A percentile compares a stretch with the other conserved stretches of the same genome.
These are phyloP conservation scores for Ceratobasidium sp. DNA, from an alignment of 1,284 basidiomycete species.

Conservation along the genomic window DNA sequence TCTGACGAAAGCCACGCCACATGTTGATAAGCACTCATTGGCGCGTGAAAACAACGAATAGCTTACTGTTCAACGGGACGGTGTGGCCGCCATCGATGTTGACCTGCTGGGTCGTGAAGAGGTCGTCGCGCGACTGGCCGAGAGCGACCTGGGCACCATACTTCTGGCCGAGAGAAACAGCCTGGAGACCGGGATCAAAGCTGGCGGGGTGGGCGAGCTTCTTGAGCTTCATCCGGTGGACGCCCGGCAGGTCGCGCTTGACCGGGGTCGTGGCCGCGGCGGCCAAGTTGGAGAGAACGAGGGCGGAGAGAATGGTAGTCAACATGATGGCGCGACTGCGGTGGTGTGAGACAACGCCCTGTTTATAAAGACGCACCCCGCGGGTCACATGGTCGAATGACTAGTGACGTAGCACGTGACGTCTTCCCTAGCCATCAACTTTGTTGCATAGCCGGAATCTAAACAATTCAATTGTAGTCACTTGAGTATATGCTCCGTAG, in stretches of 20 bases:
- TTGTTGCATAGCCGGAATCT: background rate
- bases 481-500: background rate
- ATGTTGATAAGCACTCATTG: slow-evolving; percentile 29
- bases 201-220: slow-evolving; percentile 66
- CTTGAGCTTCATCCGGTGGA: slow-evolving; percentile 86
- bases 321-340: slow-evolving; percentile 65
- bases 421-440: background rate
- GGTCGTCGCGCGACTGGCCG: slow-evolving; percentile 65
- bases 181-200: slow-evolving; percentile 73
- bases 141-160: slow-evolving; percentile 81
- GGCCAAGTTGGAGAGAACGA: slow-evolving; percentile 73
- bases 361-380: slow-evolving; percentile 22
- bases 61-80: slow-evolving; percentile 90
- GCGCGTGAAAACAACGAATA: slow-evolving; percentile 12
- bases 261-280: slow-evolving; percentile 55
- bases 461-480: slow-evolving; percentile 1
- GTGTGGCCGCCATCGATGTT: slow-evolving; percentile 78
- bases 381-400: slow-evolving; percentile 25
- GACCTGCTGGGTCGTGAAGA: slow-evolving; percentile 82
- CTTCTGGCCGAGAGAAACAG: slow-evolving; percentile 80
- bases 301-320: slow-evolving; percentile 58
- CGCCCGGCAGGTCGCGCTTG: slow-evolving; percentile 50
- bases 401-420: slow-evolving; percentile 14
- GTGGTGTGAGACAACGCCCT: slow-evolving; percentile 10
- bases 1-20: slow-evolving; percentile 58